These are phyloP conservation scores for Chrysoporthe cubensis DNA, from an alignment of 2,329 filamentous ascomycete genomes.

Conservation along the genomic window DNA sequence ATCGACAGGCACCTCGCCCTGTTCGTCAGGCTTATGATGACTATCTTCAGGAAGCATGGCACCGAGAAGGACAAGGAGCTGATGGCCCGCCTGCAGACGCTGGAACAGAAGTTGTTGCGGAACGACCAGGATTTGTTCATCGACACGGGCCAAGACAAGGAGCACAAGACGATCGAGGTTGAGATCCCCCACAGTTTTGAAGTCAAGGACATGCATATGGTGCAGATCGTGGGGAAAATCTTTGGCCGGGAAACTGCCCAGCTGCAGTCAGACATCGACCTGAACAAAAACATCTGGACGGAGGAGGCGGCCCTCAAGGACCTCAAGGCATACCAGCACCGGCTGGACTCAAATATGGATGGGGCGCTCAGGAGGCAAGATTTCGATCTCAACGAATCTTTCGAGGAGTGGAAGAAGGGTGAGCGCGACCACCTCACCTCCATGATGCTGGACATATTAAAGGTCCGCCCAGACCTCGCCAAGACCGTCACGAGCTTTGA, in stretches of 20 bases:
- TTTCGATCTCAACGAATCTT: constrained; percentile 88
- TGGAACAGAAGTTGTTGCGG: constrained; percentile 91
- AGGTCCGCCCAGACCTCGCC: constrained; percentile 81
- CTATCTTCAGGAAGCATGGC: constrained; percentile 80
- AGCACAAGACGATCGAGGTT: constrained; percentile 76
- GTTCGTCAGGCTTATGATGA: constrained; percentile 84
- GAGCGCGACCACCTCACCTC: constrained; percentile 86
- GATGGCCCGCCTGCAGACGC: constrained; percentile 72
- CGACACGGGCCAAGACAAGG: constrained; percentile 60
- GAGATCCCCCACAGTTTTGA: constrained; percentile 84
- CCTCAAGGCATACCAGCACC: constrained; percentile 89
- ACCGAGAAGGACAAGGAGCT: constrained; percentile 87
- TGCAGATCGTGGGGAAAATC: constrained; percentile 82
- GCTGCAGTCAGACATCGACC: constrained; percentile 85
- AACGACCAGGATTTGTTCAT: constrained; percentile 88
- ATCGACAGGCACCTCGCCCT: constrained; percentile 94
- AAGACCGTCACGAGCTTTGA: constrained; percentile 70
- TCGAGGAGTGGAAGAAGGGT: constrained; percentile 87
- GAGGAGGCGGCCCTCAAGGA: constrained; percentile 89
- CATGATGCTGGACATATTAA: constrained; percentile 90
- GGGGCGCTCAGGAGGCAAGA: constrained; percentile 81
- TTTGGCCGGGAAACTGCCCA: constrained; percentile 81
- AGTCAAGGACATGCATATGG: constrained; percentile 95
- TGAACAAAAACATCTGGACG: constrained; percentile 81
- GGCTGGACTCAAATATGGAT: constrained; percentile 78